Percentiles rank a stretch among this genome's conserved stretches.
Conservation (phyloP, 116 monocot genomes). For the Posidonia oceanica region DNA sequence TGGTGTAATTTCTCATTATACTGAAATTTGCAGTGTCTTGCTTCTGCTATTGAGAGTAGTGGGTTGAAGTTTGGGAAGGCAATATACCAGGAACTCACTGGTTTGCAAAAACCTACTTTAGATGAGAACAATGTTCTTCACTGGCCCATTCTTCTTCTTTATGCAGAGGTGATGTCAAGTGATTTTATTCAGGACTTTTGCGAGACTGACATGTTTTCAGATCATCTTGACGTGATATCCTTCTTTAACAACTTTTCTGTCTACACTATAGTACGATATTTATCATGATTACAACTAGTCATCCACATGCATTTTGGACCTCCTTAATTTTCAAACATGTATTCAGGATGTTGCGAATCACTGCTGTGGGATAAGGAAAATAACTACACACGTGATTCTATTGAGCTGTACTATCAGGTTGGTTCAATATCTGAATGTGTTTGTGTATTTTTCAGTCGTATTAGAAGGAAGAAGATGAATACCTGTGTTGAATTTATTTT, state of each 20-base stretch:
- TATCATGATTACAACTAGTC: not conserved
- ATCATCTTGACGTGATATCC: constrained; percentile 94
- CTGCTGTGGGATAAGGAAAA: constrained; percentile 66
- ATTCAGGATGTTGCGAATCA: constrained; percentile 48
- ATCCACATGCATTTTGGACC: not conserved
- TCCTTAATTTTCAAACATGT: constrained; percentile 80
- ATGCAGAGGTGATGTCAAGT: constrained; percentile 97
- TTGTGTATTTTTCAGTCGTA: not conserved
- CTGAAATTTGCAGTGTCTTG: constrained; percentile 39
- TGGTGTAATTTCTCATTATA: not conserved
- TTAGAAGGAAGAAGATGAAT: not conserved
- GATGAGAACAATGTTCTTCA: constrained; percentile 63
- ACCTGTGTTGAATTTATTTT: not conserved
- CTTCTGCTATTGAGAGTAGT: constrained; percentile 53
- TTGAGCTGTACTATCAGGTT: constrained; percentile 97
- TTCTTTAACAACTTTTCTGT: constrained; percentile 12
- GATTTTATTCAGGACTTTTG: constrained; percentile 91
- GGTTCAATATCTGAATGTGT: not conserved
- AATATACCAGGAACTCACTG: constrained; percentile 76
- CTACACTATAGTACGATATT: not conserved
- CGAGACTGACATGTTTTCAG: constrained; percentile 62
- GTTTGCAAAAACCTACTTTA: constrained; percentile 50
- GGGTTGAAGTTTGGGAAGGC: constrained; percentile 70
- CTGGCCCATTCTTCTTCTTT: constrained; percentile 97
- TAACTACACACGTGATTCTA: constrained; percentile 47